Base-by-base conservation (phyloP, 108 stramenopile genomes). In the Pseudonitzschia pungens region DNA sequence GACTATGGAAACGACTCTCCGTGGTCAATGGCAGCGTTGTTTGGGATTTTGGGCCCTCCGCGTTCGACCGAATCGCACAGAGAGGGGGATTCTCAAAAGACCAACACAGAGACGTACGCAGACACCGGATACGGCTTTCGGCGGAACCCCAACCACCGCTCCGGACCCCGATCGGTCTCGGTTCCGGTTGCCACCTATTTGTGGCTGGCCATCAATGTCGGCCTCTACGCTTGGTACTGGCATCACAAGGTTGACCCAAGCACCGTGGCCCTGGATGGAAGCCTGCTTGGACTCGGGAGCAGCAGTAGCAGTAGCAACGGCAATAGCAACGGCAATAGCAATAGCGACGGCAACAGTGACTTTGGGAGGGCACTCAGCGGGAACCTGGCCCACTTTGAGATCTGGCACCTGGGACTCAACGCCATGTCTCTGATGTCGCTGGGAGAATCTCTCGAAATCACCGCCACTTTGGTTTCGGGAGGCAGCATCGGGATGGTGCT, bases 301-400 rank as follows among this genome's bases (percentile, higher is more conserved):
- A 11, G 57, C 57, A 36, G 6, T 36, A 6, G 36, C 36, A 36
- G 6, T 36, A 36, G 36, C 36, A 36, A 36, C 6, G 36, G 36
- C 36, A 36, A 36, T 1, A 26, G 1, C 2, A 11, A 14, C 29
- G 57, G 57, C 57, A 36, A 36, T 36, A 6, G 36, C 36, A 36
- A 36, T 36, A 36, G 36, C 36, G 6, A 36, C 6, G 36, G 36
- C 36, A 36, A 36, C 4, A 26, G 54, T 4, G 88, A 94, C 78
- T 84, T 81, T 72, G 90, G 89, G 74, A 53, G 91, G 43, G 56
- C 72, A 12, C 72, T 92, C 24, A 70, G 89, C 0, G 91, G 90
- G 24, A 84, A 87, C 21, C 79, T 86, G 15, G 89, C 90, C 0
- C 93, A 94, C 59, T 94, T 94, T 79, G 93, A 94, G 73, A 66